Evolutionary conservation across 2,329 filamentous ascomycete genomes (phyloP), one percentile per base, ranked within the genome.

Genomic region (Epichloe scottii): DNA sequence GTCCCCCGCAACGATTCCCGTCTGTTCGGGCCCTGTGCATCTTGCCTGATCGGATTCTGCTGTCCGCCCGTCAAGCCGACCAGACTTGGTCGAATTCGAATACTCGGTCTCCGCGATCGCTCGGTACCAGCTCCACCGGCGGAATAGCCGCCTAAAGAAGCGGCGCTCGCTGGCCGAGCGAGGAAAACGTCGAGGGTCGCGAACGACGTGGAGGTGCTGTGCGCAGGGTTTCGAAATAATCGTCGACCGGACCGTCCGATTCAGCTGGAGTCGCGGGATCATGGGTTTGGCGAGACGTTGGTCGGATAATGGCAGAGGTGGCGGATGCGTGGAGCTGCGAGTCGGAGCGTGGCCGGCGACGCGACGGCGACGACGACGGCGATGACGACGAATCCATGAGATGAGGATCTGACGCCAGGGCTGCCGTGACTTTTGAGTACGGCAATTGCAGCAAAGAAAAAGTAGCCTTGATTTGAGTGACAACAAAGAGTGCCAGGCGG

Each of bases 71-170:
- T 40, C 12, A 46, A 43, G 11, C 30, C 49, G 44, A 46, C 30
- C 14, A 52, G 55, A 35, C 50, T 56, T 23, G 53, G 54, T 33
- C 58, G 55, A 4, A 60, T 58, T 38, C 58, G 56, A 17, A 61
- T 60, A n/a, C 59, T 61, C 3, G 59, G 59, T 6, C 53, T 55
- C 19, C 55, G 50, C 7, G 51, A 21, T 5, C 51, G 52, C 7
- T 55, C 56, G 11, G n/a, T 10, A 43, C 3, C 15, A 14, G 5
- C 6, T 30, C 15, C n/a, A 8, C 39, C 34, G 35, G 15, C 34
- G 8, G 34, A 5, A 10, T 12, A 11, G 10, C 19, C 34, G 14
- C 35, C 30, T 1, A 39, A n/a, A n/a, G 30, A 17, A 8, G 30
- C 37, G 21, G 39, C 37, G 42, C 45, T 53, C 5, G 41, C 17